Evolutionary conservation across 306 rosid genomes (phyloP), one percentile per base, ranked within the genome.

Genomic region (Dalbergia cochinchinensis): DNA sequence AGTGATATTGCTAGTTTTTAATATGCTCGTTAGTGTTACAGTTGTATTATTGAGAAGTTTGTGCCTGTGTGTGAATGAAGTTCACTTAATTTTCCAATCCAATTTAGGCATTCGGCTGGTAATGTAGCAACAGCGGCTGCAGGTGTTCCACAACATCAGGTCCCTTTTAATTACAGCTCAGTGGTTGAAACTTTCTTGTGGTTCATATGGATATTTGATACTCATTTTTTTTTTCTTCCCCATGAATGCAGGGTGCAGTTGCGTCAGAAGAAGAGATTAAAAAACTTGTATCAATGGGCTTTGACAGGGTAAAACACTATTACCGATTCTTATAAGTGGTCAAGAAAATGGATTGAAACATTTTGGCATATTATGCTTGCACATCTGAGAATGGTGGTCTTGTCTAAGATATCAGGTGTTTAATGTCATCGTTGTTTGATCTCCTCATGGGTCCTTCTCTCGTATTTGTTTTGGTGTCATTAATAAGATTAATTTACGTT

Each of bases 261-360:
- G 90, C 77, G 82, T 85, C 97, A 16, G 98, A 95, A 35, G 99
- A 87, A 82, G 89, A 89, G 82, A 87, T 91, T 71, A 90, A 86
- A 53, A 89, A 89, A 61, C 94, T 95, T 70, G 94, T 95, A 66
- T 55, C 96, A 19, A 95, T 95, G 99, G 99, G 99, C 65, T 95
- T 95, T 88, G 99, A 93, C 72, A 95, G 85, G 98, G 99, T 95
- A 89, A 82, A 34, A 58, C 54, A 37, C 66, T n/a, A 33, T 57
- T 54, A 50, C 65, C 54, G 13, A 75, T 7, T 66, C 80, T 55
- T 65, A 57, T 39, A 73, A 42, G 48, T 60, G 61, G 41, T 47
- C 82, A 70, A 50, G 39, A 82, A 62, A 78, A 12, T 75, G 67
- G 18, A 54, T 62, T 60, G 81, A 54, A 77, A 53, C 45, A 57